Evolutionary conservation across 352 stramenopile genomes (phyloP).

Genomic region (Peronosclerospora sorghi): DNA sequence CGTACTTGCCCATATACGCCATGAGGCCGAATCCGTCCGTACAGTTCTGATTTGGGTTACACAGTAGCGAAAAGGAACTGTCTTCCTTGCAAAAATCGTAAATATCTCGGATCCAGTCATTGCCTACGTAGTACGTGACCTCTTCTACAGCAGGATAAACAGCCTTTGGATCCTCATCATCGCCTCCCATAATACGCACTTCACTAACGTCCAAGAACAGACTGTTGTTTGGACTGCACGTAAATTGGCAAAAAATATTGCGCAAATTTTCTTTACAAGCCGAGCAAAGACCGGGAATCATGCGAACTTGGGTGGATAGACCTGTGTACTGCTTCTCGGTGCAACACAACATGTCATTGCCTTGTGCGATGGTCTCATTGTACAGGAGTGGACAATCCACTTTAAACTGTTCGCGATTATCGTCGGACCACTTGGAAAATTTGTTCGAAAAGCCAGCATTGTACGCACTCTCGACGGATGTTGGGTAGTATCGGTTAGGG

Average conservation of each 20-base stretch:
- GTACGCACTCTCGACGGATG: conserved; percentile 34
- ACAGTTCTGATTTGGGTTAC: conserved; percentile 43
- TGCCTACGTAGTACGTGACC: conserved; percentile 46
- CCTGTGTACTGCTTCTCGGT: conserved; percentile 44
- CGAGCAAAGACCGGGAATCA: conserved; percentile 46
- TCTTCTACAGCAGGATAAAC: conserved; percentile 47
- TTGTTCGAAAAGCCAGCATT: conserved; percentile 39
- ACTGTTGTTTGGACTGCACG: conserved; percentile 55
- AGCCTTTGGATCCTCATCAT: conserved; percentile 24
- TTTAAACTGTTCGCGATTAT: conserved; percentile 46
- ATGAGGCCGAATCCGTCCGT: conserved; percentile 41
- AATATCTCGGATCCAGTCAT: conserved; percentile 50
- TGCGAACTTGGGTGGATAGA: conserved; percentile 44
- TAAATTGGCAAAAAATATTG: conserved; percentile 57
- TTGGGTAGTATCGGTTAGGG: conserved; percentile 49
- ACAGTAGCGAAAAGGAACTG: conserved; percentile 43
- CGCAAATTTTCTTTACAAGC: conserved; percentile 53
- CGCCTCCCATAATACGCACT: conserved; percentile 34
- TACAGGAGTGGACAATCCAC: conserved; percentile 52
- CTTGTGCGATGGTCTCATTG: conserved; percentile 35
- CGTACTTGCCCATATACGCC: conserved; percentile 51
- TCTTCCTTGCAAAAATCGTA: conserved; percentile 55
- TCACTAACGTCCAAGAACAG: conserved; percentile 46
- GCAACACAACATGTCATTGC: conserved; percentile 46
- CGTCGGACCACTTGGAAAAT: conserved; percentile 45